A percentile compares a stretch with the other conserved stretches of the same genome.
phyloP scores from a whole-genome alignment of 163 green algal genomes.

The Prototheca stagnorum region DNA sequence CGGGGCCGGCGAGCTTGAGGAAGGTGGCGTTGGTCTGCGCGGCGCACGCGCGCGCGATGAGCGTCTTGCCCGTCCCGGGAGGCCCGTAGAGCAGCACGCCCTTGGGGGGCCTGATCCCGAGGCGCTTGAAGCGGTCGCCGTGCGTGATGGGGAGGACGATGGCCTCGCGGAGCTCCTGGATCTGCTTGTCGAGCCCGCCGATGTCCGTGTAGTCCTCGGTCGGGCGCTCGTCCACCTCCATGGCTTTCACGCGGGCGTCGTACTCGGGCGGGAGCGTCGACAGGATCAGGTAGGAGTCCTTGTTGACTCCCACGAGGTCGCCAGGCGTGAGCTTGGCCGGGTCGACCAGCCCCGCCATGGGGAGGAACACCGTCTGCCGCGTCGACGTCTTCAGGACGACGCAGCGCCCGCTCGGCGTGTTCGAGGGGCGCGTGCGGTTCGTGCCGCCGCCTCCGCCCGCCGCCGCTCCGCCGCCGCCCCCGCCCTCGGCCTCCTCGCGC shows the following conservation, averaged over 20 bases:
- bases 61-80: constrained; percentile 56
- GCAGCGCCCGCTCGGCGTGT: constrained; percentile 34
- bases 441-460: constrained; percentile 65
- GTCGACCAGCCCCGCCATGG: constrained; percentile 91
- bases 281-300: constrained; percentile 95
- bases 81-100: constrained; percentile 45
- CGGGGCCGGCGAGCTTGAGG: constrained; percentile 93
- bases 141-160: constrained; percentile 97
- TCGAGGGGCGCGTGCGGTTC: constrained; percentile 21
- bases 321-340: constrained; percentile 64
- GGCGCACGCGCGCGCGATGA: constrained; percentile 84
- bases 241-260: constrained; percentile 93
- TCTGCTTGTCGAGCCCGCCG: constrained; percentile 69
- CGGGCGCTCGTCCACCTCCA: constrained; percentile 98
- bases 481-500: too few species aligned
- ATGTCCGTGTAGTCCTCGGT: constrained; percentile 97
- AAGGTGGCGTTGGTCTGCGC: constrained; percentile 97
- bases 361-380: constrained; percentile 96
- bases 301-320: constrained; percentile 97
- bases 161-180: constrained; percentile 93
- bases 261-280: constrained; percentile 96
- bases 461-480: constrained; percentile 59
- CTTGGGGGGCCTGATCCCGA: constrained; percentile 94
- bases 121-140: constrained; percentile 74
- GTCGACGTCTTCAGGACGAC: constrained; percentile 97